These are phyloP conservation scores for Aureobasidium sp. DNA, from an alignment of 2,329 filamentous ascomycete species.

Conservation along the genomic window DNA sequence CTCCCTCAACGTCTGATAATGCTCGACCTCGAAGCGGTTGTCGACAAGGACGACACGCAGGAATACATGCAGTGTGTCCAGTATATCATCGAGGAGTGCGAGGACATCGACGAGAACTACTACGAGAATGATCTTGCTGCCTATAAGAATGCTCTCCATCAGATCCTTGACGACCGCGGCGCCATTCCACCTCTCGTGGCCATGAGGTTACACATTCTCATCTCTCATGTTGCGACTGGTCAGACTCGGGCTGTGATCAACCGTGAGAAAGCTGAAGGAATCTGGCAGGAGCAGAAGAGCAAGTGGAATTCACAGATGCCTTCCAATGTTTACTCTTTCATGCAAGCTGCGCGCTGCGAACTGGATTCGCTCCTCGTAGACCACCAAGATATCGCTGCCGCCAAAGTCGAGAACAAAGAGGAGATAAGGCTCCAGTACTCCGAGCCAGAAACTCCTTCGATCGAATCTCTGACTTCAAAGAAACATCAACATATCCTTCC, in stretches of 20 bases:
- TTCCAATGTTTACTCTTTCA: background rate
- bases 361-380: background rate
- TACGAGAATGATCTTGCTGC: background rate
- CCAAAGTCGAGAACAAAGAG: background rate
- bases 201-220: background rate
- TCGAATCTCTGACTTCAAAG: too few species aligned
- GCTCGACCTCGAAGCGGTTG: background rate
- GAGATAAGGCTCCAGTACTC: too few species aligned
- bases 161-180: background rate
- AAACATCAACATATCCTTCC: too few species aligned
- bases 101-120: background rate
- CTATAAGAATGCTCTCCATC: background rate
- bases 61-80: background rate
- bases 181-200: background rate
- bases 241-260: background rate
- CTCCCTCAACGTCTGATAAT: background rate
- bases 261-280: background rate
- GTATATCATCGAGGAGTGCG: background rate
- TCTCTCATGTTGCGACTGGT: background rate
- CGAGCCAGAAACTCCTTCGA: too few species aligned
- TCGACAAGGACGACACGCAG: background rate
- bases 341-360: background rate
- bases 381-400: background rate
- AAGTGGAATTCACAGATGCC: background rate
- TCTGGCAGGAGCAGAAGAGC: background rate